phyloP scores from a whole-genome alignment of 768 basidiomycete species.

The Termitomyces sp. region DNA sequence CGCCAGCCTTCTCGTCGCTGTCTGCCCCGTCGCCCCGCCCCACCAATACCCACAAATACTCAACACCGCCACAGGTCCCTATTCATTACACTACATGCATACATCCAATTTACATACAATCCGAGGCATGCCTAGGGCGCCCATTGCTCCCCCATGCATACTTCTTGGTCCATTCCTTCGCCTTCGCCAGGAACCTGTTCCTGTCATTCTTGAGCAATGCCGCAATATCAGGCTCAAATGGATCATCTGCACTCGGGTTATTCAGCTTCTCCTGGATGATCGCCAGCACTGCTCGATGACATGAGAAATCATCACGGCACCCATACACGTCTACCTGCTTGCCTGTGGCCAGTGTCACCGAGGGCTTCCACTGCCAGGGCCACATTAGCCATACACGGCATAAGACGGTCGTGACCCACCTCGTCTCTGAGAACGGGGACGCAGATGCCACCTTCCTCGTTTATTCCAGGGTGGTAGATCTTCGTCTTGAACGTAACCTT shows the following conservation, averaged over 20 bases:
- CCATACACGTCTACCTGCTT: constrained; percentile 11
- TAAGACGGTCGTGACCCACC: constrained; percentile 33
- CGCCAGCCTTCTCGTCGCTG: too few species aligned
- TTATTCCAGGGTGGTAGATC: constrained; percentile 89
- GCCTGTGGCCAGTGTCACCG: constrained; percentile 69
- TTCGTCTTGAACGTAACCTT: constrained; percentile 67
- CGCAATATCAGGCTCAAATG: constrained; percentile 84
- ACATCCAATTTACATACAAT: not conserved
- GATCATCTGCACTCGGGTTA: constrained; percentile 84
- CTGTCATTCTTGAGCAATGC: constrained; percentile 79
- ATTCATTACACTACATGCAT: not conserved
- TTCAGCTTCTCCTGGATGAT: constrained; percentile 83
- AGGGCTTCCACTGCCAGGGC: constrained; percentile 75
- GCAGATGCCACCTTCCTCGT: constrained; percentile 84
- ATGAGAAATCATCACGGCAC: not conserved
- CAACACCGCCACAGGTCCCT: constrained; percentile 4
- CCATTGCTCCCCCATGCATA: constrained; percentile 24
- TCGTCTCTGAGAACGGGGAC: constrained; percentile 81
- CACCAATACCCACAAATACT: constrained; percentile 11
- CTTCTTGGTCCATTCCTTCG: constrained; percentile 88
- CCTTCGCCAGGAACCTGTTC: constrained; percentile 64
- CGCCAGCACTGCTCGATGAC: constrained; percentile 47
- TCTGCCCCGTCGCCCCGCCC: not conserved
- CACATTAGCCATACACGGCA: constrained; percentile 2
- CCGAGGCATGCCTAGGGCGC: constrained; percentile 8